Evolutionary conservation across 306 rosid species (phyloP), one percentile per base, ranked within the genome.

Genomic region (Sicyos baderoa): DNA sequence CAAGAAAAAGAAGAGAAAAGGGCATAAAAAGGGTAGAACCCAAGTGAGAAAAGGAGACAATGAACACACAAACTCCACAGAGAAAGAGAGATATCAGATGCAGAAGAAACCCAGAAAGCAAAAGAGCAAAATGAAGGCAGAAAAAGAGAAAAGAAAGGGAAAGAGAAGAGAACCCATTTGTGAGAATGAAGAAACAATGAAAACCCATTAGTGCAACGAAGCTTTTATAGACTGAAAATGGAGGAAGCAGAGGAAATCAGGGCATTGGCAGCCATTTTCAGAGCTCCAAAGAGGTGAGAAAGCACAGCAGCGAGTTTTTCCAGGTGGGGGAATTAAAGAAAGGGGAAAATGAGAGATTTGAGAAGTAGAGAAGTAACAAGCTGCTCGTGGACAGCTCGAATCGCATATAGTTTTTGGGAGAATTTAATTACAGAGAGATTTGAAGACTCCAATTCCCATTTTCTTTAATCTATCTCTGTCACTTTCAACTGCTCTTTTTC

Each of bases 71-170:
- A 22, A 48, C 44, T 47, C 22, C 2, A 14, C 6, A 14, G 8
- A 47, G 9, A 42, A 66, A 48, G 42, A 15, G 42, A 66, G 71
- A 66, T n/a, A n/a, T 66, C 71, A 66, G 71, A 66, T 66, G 48
- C 71, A 66, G 13, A 66, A 47, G 22, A 29, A 29, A 29, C 35
- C 35, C 35, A 29, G 35, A 29, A 3, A 29, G 35, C 35, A 29
- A 29, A 29, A 29, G 2, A 5, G 35, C 2, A 29, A 29, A 29
- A 29, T 5, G 23, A 32, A 65, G 37, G 21, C 22, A 66, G 23
- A 66, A 47, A 66, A 44, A 14, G 22, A 66, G 35, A 66, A 47
- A 14, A 13, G 55, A 12, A 22, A 25, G 12, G 40, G 14, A 37
- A 19, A 61, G 49, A 35, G 15, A 35, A 63, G 51, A 61, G 69